A percentile compares a stretch with the other conserved stretches of the same genome.
Conservation (phyloP, 805 yeast genomes). For the Monosporozyma yasuniensis region DNA sequence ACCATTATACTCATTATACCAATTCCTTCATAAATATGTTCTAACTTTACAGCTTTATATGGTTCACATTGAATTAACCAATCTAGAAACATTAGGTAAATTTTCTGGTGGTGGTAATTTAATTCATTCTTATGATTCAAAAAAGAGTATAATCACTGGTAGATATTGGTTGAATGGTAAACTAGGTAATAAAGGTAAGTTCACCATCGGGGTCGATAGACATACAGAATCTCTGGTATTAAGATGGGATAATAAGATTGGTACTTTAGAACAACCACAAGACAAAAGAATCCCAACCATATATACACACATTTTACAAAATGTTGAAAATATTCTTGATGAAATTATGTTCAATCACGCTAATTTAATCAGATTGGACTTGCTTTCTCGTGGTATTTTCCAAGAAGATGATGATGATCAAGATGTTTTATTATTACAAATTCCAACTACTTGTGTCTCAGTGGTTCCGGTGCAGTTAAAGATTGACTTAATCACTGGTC, state of each 20-base stretch:
- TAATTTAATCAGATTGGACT: conserved; percentile 25
- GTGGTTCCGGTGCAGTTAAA: conserved; percentile 27
- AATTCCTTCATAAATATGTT: conserved; percentile 28
- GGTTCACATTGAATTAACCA: conserved; percentile 24
- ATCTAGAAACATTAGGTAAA: conserved; percentile 25
- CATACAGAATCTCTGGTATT: conserved; percentile 18
- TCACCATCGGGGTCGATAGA: conserved; percentile 25
- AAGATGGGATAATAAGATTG: conserved; percentile 25
- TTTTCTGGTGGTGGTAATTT: conserved; percentile 30
- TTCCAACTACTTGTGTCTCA: conserved; percentile 29
- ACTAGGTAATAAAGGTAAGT: conserved; percentile 23
- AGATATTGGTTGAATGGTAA: conserved; percentile 29
- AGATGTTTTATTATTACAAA: conserved; percentile 24
- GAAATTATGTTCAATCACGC: conserved; percentile 31
- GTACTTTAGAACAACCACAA: conserved; percentile 4
- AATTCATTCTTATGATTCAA: conserved; percentile 27
- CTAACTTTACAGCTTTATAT: conserved; percentile 28
- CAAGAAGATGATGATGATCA: conserved; percentile 27
- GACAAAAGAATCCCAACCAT: conserved; percentile 13
- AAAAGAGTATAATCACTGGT: conserved; percentile 25
- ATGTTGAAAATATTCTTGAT: conserved; percentile 26
- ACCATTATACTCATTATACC: conserved; percentile 24
- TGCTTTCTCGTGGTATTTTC: conserved; percentile 23
- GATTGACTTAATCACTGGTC: conserved; percentile 28
- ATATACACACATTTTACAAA: conserved; percentile 19